Base-by-base conservation (phyloP, 73 alveolate genomes). In the Paraurostyla sp. region DNA sequence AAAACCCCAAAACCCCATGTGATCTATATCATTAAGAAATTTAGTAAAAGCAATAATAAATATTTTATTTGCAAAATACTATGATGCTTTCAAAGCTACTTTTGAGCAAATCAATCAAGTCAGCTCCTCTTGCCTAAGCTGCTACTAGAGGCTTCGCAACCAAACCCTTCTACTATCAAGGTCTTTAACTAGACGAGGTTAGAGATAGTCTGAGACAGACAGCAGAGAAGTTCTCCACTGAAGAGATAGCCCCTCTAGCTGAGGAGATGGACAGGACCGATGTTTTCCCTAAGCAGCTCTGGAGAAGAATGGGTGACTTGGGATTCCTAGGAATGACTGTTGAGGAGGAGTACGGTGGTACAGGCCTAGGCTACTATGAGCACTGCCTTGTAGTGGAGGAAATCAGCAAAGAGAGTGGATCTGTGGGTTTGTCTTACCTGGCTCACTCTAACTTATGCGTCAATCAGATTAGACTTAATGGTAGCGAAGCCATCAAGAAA, bases 311-410 rank as follows among this genome's bases (percentile, higher is more conserved):
- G 84, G 99, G 99, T 41, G 97, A 95, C 27, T 38, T 92, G 45
- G 98, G 98, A 16, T 78, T 97, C 3, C 89, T 95, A n/a, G 99
- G 99, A 3, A 76, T 92, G 69, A 97, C 99, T 18, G 99, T 91
- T 38, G 96, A 93, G 25, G 98, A 94, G 86, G 97, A 93, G 23
- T 92, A 82, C 57, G 98, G 97, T 0, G 99, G 99, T 27, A 68
- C 92, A 11, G 97, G 96, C 0, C 89, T 97, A 16, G 97, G 97
- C 11, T 97, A 97, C 85, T 90, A 81, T 29, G 98, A 95, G 62
- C 99, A 97, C 88, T 92, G 95, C 41, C 76, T 95, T 76, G 92
- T 92, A 33, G 76, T 91, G 45, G 99, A 97, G 80, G 98, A 97
- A 65, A 85, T 97, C 35, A 69, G 95, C 58, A 93, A 97, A 86